Percentiles rank a stretch among this genome's conserved stretches.
Evolutionary conservation across 352 stramenopile species (phyloP).

Genomic region (Pythium periplocum): DNA sequence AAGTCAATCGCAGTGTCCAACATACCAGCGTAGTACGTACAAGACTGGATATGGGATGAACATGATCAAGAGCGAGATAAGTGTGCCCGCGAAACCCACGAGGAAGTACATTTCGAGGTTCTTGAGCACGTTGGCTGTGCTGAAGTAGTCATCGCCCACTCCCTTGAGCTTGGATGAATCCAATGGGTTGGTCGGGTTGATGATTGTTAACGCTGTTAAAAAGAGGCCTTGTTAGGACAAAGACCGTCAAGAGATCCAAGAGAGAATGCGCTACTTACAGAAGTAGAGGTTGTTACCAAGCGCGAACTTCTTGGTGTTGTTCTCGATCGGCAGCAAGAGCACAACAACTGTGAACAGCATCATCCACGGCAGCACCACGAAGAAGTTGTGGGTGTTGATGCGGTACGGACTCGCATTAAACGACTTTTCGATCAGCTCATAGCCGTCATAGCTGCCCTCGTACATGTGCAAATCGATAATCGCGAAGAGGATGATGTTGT

Average conservation of each 20-base stretch:
- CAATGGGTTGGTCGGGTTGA: conserved; percentile 57
- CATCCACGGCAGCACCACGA: conserved; percentile 62
- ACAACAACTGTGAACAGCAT: conserved; percentile 66
- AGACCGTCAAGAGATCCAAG: too few relatives aligned
- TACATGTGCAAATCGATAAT: conserved; percentile 38
- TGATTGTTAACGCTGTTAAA: conserved; percentile 58
- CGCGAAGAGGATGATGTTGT: conserved; percentile 70
- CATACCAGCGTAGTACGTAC: conserved; percentile 25
- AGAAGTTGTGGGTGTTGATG: conserved; percentile 75
- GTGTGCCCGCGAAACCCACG: conserved; percentile 62
- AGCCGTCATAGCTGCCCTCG: conserved; percentile 34
- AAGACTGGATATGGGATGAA: conserved; percentile 78
- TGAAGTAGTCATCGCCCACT: conserved; percentile 37
- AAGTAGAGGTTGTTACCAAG: conserved; percentile 84
- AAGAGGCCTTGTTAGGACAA: background rate
- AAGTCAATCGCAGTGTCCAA: too few relatives aligned
- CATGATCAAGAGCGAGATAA: conserved; percentile 69
- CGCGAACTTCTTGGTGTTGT: conserved; percentile 85
- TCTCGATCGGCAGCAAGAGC: conserved; percentile 60
- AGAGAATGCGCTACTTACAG: conserved; percentile 24
- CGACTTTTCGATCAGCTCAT: conserved; percentile 52
- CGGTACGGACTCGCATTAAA: conserved; percentile 61
- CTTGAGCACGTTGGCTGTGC: conserved; percentile 58
- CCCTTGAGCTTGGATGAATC: conserved; percentile 41
- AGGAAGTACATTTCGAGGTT: conserved; percentile 76